phyloP scores from a whole-genome alignment of 106 monocot species.

The Agapanthus africanus region DNA sequence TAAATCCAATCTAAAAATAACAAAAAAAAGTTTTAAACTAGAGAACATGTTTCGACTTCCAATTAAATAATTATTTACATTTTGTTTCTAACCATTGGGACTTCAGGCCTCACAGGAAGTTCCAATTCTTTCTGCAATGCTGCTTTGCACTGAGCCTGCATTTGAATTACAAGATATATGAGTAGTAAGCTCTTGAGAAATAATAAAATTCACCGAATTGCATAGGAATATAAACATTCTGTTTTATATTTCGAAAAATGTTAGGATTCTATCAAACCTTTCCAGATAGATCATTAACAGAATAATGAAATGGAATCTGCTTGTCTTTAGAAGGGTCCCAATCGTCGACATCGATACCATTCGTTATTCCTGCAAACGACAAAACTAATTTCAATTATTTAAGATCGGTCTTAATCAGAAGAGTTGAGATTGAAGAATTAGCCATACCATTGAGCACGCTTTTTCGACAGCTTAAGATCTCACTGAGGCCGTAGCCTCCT shows the following conservation, averaged over 20 bases:
- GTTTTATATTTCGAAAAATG: too few relatives aligned
- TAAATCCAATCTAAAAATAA: constrained; percentile 68
- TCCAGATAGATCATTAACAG: constrained; percentile 61
- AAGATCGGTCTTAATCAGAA: not conserved
- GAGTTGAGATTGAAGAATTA: not conserved
- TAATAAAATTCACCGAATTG: not conserved
- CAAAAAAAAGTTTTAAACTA: too few relatives aligned
- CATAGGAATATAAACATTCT: not conserved
- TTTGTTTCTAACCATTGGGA: constrained; percentile 52
- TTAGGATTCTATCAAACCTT: constrained; percentile 36
- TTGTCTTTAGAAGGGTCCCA: constrained; percentile 87
- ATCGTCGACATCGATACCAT: constrained; percentile 77
- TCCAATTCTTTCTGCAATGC: constrained; percentile 81
- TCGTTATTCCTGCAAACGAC: constrained; percentile 55
- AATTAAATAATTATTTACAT: not conserved
- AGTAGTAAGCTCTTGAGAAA: not conserved
- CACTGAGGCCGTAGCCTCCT: constrained; percentile 87
- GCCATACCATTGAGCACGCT: constrained; percentile 73
- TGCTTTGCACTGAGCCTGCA: constrained; percentile 72
- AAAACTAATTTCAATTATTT: constrained; percentile 1
- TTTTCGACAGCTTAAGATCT: constrained; percentile 56
- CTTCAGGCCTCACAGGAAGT: constrained; percentile 47
- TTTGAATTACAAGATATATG: not conserved
- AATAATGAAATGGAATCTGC: constrained; percentile 73
- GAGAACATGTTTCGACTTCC: constrained; percentile 6